Conservation (phyloP, 768 basidiomycete genomes). For the Boletus insuetus region DNA sequence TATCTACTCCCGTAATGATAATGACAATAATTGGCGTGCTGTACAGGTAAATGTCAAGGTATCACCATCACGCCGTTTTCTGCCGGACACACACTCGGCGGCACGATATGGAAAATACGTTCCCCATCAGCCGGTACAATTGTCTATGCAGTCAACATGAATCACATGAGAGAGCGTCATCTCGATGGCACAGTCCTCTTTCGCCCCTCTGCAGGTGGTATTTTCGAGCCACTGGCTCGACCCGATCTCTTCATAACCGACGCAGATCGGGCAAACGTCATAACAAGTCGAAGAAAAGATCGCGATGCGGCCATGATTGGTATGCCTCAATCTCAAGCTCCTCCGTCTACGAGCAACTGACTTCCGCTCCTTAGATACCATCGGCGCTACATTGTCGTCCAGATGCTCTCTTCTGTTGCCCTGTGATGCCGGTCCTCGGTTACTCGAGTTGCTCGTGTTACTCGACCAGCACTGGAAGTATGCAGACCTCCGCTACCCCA, state of each 20-base stretch:
- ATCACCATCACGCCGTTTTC: slow-evolving; percentile 94
- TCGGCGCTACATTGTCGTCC: slow-evolving; percentile 81
- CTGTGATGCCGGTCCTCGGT: slow-evolving; percentile 90
- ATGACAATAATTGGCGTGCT: background rate
- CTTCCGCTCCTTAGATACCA: slow-evolving; percentile 57
- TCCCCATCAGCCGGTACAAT: slow-evolving; percentile 96
- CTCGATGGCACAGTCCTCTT: slow-evolving; percentile 91
- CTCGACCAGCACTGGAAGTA: slow-evolving; percentile 98
- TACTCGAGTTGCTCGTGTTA: slow-evolving; percentile 92
- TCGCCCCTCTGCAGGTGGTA: slow-evolving; percentile 66
- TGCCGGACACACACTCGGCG: slow-evolving; percentile 93
- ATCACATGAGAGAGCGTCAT: slow-evolving; percentile 95
- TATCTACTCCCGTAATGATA: background rate
- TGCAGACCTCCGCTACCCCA: slow-evolving; percentile 77
- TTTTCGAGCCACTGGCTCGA: slow-evolving; percentile 82
- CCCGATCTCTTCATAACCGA: slow-evolving; percentile 95
- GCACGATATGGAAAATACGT: slow-evolving; percentile 98
- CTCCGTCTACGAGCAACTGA: background rate
- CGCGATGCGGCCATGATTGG: slow-evolving; percentile 88
- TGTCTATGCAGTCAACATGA: slow-evolving; percentile 91
- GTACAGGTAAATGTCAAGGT: slow-evolving; percentile 82
- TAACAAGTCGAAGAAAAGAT: slow-evolving; percentile 85
- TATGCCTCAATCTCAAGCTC: slow-evolving; percentile 29
- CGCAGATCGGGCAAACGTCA: slow-evolving; percentile 78
- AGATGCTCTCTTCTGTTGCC: slow-evolving; percentile 85